Conservation (phyloP, 768 basidiomycete genomes). For the Zangia roseola region DNA sequence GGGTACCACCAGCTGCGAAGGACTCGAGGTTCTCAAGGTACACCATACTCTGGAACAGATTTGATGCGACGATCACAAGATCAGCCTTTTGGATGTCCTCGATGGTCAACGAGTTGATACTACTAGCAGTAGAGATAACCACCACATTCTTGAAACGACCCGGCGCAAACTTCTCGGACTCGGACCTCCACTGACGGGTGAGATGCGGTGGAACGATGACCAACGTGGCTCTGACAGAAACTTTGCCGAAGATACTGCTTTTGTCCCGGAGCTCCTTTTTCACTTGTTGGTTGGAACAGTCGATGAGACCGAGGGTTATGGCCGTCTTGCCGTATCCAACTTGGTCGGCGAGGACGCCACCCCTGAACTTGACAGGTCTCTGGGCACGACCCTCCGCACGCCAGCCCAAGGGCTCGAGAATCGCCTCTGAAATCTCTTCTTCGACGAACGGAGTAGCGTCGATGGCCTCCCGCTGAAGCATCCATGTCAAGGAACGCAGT, state of each 20-base stretch:
- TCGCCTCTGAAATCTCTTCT: slow-evolving; percentile 92
- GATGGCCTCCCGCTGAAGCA: slow-evolving; percentile 74
- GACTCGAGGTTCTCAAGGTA: slow-evolving; percentile 77
- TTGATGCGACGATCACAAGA: slow-evolving; percentile 82
- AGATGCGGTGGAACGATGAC: slow-evolving; percentile 89
- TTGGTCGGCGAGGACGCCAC: slow-evolving; percentile 93
- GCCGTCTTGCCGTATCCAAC: slow-evolving; percentile 98
- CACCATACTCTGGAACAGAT: slow-evolving; percentile 74
- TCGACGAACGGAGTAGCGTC: slow-evolving; percentile 77
- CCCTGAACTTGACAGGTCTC: slow-evolving; percentile 69
- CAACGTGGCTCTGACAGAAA: slow-evolving; percentile 78
- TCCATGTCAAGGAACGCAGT: slow-evolving; percentile 88
- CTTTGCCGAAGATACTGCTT: slow-evolving; percentile 52
- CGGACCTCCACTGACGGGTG: slow-evolving; percentile 85
- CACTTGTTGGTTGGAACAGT: slow-evolving; percentile 59
- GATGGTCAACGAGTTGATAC: slow-evolving; percentile 71
- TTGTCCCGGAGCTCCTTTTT: slow-evolving; percentile 56
- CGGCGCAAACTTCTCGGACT: slow-evolving; percentile 76
- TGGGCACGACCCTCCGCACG: slow-evolving; percentile 90
- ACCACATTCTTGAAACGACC: slow-evolving; percentile 48
- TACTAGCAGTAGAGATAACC: slow-evolving; percentile 63
- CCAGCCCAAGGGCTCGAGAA: slow-evolving; percentile 86
- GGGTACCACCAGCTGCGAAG: slow-evolving; percentile 62
- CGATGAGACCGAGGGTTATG: slow-evolving; percentile 87
- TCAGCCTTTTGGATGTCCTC: slow-evolving; percentile 78